phyloP scores from a whole-genome alignment of 331 rosid genomes.

The Acacia concinna region DNA sequence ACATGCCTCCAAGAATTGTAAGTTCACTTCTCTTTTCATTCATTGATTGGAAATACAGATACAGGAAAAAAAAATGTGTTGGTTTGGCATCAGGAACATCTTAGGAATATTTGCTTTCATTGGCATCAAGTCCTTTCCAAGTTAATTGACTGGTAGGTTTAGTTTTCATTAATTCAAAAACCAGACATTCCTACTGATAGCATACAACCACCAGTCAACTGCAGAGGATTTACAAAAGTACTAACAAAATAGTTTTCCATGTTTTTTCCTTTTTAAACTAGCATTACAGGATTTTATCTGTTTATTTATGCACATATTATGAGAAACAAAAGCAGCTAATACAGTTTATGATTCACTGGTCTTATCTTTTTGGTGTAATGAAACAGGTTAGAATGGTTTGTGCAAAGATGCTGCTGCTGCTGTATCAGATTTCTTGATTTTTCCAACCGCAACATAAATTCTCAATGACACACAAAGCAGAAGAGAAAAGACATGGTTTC shows the following conservation, averaged over 20 bases:
- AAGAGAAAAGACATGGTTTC: neutral
- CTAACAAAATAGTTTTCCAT: neutral
- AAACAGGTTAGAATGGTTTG: conserved; percentile 68
- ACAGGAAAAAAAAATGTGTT: neutral
- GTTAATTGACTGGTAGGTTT: conserved; percentile 54
- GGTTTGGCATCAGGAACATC: neutral
- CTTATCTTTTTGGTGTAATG: neutral
- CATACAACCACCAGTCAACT: conserved; percentile 39
- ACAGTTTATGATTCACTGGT: neutral
- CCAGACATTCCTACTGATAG: neutral
- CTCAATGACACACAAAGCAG: conserved; percentile 17
- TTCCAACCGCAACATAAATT: conserved; percentile 27
- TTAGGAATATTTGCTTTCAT: neutral
- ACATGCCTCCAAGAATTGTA: conserved; percentile 70
- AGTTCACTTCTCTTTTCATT: conserved; percentile 35
- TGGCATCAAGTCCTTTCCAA: neutral
- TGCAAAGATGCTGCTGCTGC: conserved; percentile 62
- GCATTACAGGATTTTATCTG: neutral
- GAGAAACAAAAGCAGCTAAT: neutral
- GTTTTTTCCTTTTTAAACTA: neutral
- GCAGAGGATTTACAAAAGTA: neutral
- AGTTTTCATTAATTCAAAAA: neutral
- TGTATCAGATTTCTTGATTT: conserved; percentile 37
- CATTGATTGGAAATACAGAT: neutral
- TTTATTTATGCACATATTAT: neutral